Percentiles rank a stretch among this genome's conserved stretches.
These are phyloP conservation scores for Boletus tylopilopsis DNA, from an alignment of 768 basidiomycete species.

Conservation along the genomic window DNA sequence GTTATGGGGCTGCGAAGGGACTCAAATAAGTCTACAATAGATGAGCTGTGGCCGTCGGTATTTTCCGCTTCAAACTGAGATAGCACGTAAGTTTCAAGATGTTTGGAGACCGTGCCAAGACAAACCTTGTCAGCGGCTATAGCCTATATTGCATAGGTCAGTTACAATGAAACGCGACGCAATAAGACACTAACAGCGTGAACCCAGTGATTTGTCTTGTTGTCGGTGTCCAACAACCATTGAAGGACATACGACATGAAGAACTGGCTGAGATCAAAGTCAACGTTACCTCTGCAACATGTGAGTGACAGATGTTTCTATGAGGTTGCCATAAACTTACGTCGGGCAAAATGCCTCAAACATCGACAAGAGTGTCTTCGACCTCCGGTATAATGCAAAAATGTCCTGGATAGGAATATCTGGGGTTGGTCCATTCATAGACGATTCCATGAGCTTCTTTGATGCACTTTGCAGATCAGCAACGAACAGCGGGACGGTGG, in stretches of 20 bases:
- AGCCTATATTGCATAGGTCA: slow-evolving; percentile 45
- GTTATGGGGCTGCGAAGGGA: slow-evolving; percentile 87
- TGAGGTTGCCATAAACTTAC: slow-evolving; percentile 42
- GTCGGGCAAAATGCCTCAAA: slow-evolving; percentile 72
- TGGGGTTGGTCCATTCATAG: slow-evolving; percentile 83
- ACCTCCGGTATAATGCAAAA: slow-evolving; percentile 79
- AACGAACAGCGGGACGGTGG: slow-evolving; percentile 61
- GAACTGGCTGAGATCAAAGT: slow-evolving; percentile 69
- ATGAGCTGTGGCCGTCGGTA: slow-evolving; percentile 86
- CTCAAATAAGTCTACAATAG: slow-evolving; percentile 94
- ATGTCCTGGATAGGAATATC: slow-evolving; percentile 89
- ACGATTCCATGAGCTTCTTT: slow-evolving; percentile 75
- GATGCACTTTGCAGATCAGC: slow-evolving; percentile 65
- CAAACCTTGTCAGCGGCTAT: slow-evolving; percentile 78
- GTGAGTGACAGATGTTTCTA: neutral
- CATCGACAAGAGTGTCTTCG: slow-evolving; percentile 75
- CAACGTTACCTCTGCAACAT: slow-evolving; percentile 44
- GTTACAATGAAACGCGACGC: neutral
- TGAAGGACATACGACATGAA: slow-evolving; percentile 86
- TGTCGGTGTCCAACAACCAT: slow-evolving; percentile 87
- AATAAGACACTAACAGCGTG: slow-evolving; percentile 61
- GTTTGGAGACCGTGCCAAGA: neutral
- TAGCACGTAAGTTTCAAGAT: slow-evolving; percentile 1
- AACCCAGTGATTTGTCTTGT: slow-evolving; percentile 92
- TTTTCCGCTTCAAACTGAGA: slow-evolving; percentile 77